A percentile compares a stretch with the other conserved stretches of the same genome.
phyloP scores from a whole-genome alignment of 768 basidiomycete genomes.

The Tulasnella sp. region DNA sequence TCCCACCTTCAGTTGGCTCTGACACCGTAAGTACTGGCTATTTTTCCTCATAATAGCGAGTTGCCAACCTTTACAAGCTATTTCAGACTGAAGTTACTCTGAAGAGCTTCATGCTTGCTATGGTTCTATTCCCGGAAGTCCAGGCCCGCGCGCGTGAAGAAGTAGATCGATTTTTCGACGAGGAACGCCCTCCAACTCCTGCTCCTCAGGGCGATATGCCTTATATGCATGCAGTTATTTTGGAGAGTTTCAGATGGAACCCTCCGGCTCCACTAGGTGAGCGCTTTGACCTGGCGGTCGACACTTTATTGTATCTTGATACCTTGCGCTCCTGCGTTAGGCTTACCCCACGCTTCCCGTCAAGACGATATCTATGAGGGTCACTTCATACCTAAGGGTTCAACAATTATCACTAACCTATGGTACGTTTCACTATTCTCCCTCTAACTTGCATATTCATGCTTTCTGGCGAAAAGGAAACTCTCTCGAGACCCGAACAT shows the following conservation, averaged over 20 bases:
- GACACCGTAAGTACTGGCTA: not conserved
- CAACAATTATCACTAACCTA: constrained; percentile 9
- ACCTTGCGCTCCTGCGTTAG: not conserved
- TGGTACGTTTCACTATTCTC: not conserved
- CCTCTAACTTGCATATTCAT: too few species aligned
- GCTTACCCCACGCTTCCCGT: not conserved
- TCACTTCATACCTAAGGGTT: constrained; percentile 20
- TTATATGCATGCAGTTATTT: constrained; percentile 15
- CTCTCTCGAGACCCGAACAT: not conserved
- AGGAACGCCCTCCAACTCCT: not conserved
- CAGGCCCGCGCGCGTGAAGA: constrained; percentile 11
- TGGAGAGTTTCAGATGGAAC: constrained; percentile 5
- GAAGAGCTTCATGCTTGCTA: constrained; percentile 25
- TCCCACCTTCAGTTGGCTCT: not conserved
- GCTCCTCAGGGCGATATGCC: constrained; percentile 4
- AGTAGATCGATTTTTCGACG: constrained; percentile 6
- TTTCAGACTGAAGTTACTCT: not conserved
- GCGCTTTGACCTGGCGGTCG: not conserved
- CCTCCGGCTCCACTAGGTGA: not conserved
- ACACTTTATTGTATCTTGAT: not conserved
- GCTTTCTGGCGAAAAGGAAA: not conserved
- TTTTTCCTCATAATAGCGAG: too few species aligned
- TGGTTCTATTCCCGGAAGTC: constrained; percentile 22
- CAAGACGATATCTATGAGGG: constrained; percentile 25
- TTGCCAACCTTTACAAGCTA: too few species aligned